Percentiles rank a stretch among this genome's conserved stretches.
These are phyloP conservation scores for Stropharia rugosoannulata DNA, from an alignment of 768 basidiomycete species.

Conservation along the genomic window DNA sequence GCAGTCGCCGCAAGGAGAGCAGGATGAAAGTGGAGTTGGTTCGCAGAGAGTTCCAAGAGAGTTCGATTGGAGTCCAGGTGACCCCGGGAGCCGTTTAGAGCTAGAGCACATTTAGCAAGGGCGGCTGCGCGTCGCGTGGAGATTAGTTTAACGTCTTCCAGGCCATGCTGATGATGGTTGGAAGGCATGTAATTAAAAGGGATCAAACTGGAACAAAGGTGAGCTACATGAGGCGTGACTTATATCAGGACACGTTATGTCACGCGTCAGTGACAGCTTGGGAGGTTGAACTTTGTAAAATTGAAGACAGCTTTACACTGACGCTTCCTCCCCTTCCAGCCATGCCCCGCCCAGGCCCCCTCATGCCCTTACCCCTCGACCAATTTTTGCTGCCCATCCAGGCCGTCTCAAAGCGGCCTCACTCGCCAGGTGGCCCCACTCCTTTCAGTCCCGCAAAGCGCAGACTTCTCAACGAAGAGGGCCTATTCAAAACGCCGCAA, in stretches of 20 bases:
- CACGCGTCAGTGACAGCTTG: constrained; percentile 35
- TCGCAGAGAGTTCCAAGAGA: too few relatives aligned
- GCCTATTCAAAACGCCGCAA: constrained; percentile 25
- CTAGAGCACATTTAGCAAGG: too few relatives aligned
- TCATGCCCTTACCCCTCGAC: constrained; percentile 61
- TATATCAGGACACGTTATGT: constrained; percentile 26
- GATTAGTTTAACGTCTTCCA: too few relatives aligned
- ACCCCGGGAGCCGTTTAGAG: too few relatives aligned
- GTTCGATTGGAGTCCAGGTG: too few relatives aligned
- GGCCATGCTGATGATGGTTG: too few relatives aligned
- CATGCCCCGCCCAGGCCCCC: constrained; percentile 50
- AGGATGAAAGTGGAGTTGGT: too few relatives aligned
- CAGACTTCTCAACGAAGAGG: constrained; percentile 59
- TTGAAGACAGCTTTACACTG: constrained; percentile 1
- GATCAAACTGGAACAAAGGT: too few relatives aligned
- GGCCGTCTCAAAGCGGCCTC: constrained; percentile 42
- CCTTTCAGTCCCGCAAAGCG: constrained; percentile 67
- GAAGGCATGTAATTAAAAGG: too few relatives aligned
- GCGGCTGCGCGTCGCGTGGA: too few relatives aligned
- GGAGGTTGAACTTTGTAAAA: constrained; percentile 23
- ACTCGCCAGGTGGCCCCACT: constrained; percentile 50
- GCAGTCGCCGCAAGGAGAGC: too few relatives aligned
- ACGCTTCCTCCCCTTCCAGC: background rate
- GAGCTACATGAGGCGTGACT: too few relatives aligned
- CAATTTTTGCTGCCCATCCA: constrained; percentile 42